Evolutionary conservation across 2,329 filamentous ascomycete species (phyloP).

Genomic region (Basipetospora chlamydospora): DNA sequence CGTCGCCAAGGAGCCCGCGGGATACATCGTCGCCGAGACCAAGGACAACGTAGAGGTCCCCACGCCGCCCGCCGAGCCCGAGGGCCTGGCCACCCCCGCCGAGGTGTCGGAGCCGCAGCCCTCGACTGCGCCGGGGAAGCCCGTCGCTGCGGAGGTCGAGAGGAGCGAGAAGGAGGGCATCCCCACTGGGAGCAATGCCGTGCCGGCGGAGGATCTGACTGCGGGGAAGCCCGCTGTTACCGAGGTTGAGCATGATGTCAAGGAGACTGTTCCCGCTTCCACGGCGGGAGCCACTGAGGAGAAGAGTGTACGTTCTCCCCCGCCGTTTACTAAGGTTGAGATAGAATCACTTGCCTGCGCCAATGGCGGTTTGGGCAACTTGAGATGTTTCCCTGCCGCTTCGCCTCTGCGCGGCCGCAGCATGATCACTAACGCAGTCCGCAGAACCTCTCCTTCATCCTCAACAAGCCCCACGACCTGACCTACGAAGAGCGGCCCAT

Average conservation of each 20-base stretch:
- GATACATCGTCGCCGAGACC: background rate
- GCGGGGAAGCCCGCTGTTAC: background rate
- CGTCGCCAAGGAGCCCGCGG: background rate
- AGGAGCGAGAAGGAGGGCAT: background rate
- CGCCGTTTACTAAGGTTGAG: too few relatives aligned
- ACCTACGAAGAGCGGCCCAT: conserved; percentile 62
- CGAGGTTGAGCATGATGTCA: background rate
- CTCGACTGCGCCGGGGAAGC: too few relatives aligned
- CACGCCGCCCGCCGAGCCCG: background rate
- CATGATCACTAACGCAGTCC: background rate
- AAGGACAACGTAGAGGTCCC: background rate
- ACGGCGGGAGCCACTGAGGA: background rate
- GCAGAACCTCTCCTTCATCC: conserved; percentile 73
- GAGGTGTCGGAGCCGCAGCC: background rate
- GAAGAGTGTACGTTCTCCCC: conserved; percentile 10
- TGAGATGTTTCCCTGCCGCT: background rate
- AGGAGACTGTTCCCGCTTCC: too few relatives aligned
- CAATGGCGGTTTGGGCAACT: too few relatives aligned
- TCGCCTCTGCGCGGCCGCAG: background rate
- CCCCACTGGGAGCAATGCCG: background rate
- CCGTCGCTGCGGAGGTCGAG: background rate
- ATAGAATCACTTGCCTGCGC: background rate
- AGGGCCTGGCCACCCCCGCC: background rate
- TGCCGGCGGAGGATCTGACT: background rate
- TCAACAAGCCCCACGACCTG: conserved; percentile 61